Evolutionary conservation across 1,284 basidiomycete genomes (phyloP).

Genomic region (Leccinum solheimii): DNA sequence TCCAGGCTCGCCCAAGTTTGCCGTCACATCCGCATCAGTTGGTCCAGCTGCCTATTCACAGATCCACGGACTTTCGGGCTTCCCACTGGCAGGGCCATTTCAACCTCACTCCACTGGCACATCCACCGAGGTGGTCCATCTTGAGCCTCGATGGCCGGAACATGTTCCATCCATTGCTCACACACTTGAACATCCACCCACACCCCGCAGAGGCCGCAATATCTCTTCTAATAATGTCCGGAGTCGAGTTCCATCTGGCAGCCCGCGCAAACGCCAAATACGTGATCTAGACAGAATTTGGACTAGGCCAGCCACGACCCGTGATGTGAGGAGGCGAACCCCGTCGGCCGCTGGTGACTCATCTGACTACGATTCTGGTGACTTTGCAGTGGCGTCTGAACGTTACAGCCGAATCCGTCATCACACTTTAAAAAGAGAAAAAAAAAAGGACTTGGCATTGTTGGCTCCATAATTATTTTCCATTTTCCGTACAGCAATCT

Average conservation of each 20-base stretch:
- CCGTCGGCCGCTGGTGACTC: constrained; percentile 35
- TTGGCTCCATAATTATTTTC: constrained; percentile 7
- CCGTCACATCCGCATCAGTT: constrained; percentile 10
- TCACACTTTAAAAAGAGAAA: background rate
- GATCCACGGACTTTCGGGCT: constrained; percentile 30
- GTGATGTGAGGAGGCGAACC: constrained; percentile 33
- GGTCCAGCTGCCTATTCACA: constrained; percentile 4
- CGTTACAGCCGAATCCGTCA: constrained; percentile 7
- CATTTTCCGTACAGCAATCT: constrained; percentile 13
- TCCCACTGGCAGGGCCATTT: constrained; percentile 25
- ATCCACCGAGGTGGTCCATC: constrained; percentile 4
- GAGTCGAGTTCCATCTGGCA: constrained; percentile 19
- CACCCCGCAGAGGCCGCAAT: constrained; percentile 14
- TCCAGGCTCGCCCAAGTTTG: constrained; percentile 6
- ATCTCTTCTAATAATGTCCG: constrained; percentile 9
- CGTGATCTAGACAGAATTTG: constrained; percentile 26
- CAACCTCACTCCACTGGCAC: background rate
- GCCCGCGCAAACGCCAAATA: constrained; percentile 21
- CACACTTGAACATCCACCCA: constrained; percentile 2
- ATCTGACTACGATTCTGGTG: constrained; percentile 23
- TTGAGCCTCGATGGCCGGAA: constrained; percentile 10
- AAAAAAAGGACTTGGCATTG: background rate
- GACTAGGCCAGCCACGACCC: constrained; percentile 21
- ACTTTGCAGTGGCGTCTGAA: constrained; percentile 14
- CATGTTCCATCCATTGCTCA: constrained; percentile 3